Base-by-base conservation (phyloP, 805 yeast genomes). In the Ogataea dorogensis region DNA sequence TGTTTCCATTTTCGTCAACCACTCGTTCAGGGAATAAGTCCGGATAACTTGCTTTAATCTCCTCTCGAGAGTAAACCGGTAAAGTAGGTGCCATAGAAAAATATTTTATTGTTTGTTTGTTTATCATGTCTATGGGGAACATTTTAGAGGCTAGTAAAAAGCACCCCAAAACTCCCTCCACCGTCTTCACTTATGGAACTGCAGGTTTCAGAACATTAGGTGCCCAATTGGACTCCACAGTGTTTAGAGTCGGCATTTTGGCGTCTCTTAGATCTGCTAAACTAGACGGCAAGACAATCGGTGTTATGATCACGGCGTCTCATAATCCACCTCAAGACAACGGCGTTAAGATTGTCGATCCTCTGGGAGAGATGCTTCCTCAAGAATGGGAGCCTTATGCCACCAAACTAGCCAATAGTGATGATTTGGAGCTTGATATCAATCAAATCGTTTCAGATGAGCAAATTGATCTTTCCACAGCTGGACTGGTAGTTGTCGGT, bases 231-330 rank as follows among this genome's bases (percentile, higher is more conserved):
- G 95, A 86, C 55, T 80, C 87, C 12, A 91, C 89, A 20, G 83
- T 86, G 60, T 86, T 77, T 59, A 72, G 91, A 5, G 87, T 84
- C 12, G 96, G 96, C 2, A 67, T 88, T 13, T 58, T 89, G 17
- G 97, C 98, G 0, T 67, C 80, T 2, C 65, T 93, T 44, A 71
- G 98, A 53, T 88, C 97, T n/a, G 73, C 81, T 40, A 71, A 67
- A 42, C 64, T 84, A 20, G 64, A 65, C 1, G 86, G 91, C 1
- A 68, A 81, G 50, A 75, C 83, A 7, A 74, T 89, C 19, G 98
- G 98, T n/a, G 81, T 89, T 9, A 91, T 93, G 97, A 81, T 93
- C 53, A 93, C 97, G 1, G 97, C 96, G 0, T 84, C 95, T 0
- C 97, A 88, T 60, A 88, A 88, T 53, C 96, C 96, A 0, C 95